These are phyloP conservation scores for Colletotrichum sp. DNA, from an alignment of 2,329 filamentous ascomycete species.

Conservation along the genomic window DNA sequence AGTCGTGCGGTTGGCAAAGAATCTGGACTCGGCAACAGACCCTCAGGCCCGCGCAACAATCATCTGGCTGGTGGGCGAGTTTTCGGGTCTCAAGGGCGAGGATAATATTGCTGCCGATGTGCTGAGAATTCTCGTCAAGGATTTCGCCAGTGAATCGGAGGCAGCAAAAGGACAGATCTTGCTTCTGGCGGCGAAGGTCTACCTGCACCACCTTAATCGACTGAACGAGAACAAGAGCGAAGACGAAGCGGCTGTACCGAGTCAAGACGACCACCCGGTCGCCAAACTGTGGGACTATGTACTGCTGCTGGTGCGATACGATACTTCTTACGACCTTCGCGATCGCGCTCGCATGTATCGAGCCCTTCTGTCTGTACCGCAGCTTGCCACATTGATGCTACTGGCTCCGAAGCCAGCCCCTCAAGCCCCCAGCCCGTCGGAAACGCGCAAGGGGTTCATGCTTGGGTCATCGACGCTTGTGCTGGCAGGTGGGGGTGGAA, in stretches of 20 bases:
- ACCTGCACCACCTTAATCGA: slow-evolving; percentile 83
- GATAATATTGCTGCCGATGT: slow-evolving; percentile 95
- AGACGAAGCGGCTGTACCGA: slow-evolving; percentile 31
- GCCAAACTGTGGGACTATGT: slow-evolving; percentile 84
- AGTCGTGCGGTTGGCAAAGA: slow-evolving; percentile 86
- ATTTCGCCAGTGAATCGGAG: slow-evolving; percentile 84
- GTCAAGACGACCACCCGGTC: slow-evolving; percentile 69
- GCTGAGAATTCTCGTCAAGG: slow-evolving; percentile 83
- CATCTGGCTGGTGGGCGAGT: slow-evolving; percentile 97
- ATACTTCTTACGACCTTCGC: slow-evolving; percentile 92
- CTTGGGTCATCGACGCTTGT: slow-evolving; percentile 88
- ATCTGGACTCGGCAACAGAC: slow-evolving; percentile 86
- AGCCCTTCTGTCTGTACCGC: slow-evolving; percentile 79
- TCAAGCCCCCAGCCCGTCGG: slow-evolving; percentile 87
- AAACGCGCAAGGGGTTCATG: slow-evolving; percentile 76
- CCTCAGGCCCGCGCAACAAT: slow-evolving; percentile 91
- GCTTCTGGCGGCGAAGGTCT: slow-evolving; percentile 93
- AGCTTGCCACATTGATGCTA: slow-evolving; percentile 88
- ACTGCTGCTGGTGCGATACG: slow-evolving; percentile 85
- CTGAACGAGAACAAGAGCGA: slow-evolving; percentile 50
- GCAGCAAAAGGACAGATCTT: slow-evolving; percentile 90
- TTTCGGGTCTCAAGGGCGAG: slow-evolving; percentile 77
- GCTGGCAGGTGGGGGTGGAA: slow-evolving; percentile 75
- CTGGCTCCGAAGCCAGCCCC: slow-evolving; percentile 94
- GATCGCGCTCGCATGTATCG: slow-evolving; percentile 91